Conservation (phyloP, 192 early-diverging fungal genomes). For the Coemansia aciculifera region DNA sequence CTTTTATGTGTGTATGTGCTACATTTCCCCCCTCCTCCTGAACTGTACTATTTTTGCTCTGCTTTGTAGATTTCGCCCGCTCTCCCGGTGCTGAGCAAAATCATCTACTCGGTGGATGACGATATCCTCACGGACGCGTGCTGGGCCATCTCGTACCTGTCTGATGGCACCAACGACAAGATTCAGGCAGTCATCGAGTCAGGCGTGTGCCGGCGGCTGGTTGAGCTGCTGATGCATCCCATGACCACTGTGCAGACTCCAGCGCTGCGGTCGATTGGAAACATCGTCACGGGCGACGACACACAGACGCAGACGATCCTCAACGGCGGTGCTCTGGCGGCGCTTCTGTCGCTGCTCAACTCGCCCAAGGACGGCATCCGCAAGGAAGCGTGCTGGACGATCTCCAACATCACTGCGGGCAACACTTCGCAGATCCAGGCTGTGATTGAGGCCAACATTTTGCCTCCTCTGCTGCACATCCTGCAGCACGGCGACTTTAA, state of each 20-base stretch:
- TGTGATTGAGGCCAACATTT: conserved; percentile 92
- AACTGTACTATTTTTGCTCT: conserved; percentile 4
- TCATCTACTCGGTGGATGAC: conserved; percentile 89
- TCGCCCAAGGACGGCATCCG: conserved; percentile 93
- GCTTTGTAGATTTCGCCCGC: conserved; percentile 75
- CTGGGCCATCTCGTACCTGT: conserved; percentile 99
- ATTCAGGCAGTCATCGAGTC: conserved; percentile 97
- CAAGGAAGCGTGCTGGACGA: conserved; percentile 99
- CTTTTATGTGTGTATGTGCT: background rate
- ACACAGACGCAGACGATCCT: conserved; percentile 94
- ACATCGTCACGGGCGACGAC: conserved; percentile 99
- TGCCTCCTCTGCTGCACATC: conserved; percentile 87
- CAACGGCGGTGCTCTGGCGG: conserved; percentile 81
- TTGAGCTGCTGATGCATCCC: conserved; percentile 89
- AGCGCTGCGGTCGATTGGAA: conserved; percentile 94
- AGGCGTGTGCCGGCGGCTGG: conserved; percentile 89
- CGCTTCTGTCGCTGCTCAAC: conserved; percentile 78
- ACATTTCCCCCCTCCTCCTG: too few relatives aligned
- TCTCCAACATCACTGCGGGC: conserved; percentile 98
- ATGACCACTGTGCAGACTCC: conserved; percentile 93
- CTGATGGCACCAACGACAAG: conserved; percentile 95
- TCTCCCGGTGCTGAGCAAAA: conserved; percentile 84
- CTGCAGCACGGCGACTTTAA: conserved; percentile 92
- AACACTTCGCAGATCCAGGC: conserved; percentile 90
- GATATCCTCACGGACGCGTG: conserved; percentile 98